Conservation (phyloP, 306 rosid species). For the Benincasa hispida region DNA sequence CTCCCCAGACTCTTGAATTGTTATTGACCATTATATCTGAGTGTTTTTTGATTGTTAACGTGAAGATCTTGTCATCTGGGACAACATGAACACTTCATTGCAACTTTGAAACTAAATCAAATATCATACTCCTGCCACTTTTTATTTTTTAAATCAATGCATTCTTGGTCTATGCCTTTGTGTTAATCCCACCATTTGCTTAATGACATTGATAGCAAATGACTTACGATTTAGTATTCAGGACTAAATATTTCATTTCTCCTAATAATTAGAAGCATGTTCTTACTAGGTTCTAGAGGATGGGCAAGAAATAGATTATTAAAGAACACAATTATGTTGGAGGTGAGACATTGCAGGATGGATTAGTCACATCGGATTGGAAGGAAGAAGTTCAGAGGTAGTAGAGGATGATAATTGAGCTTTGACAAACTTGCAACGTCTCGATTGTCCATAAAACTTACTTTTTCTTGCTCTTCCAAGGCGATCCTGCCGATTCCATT, state of each 20-base stretch:
- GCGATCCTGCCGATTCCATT: slow-evolving; percentile 82
- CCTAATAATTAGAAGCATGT: slow-evolving; percentile 2
- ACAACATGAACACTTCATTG: no score
- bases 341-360: slow-evolving; percentile 46
- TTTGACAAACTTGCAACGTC: slow-evolving; percentile 80
- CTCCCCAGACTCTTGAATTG: no score
- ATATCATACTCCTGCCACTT: background rate
- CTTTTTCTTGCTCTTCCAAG: slow-evolving; percentile 89
- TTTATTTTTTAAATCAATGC: background rate
- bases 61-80: no score
- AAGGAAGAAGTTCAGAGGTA: slow-evolving; percentile 63
- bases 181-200: background rate
- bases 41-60: no score
- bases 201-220: background rate
- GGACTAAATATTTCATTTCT: background rate
- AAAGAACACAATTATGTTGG: slow-evolving; percentile 45
- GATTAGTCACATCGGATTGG: slow-evolving; percentile 56
- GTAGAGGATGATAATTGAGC: slow-evolving; percentile 59
- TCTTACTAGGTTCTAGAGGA: slow-evolving; percentile 36
- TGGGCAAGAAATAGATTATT: slow-evolving; percentile 17
- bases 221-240: background rate
- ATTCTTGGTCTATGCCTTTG: background rate
- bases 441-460: slow-evolving; percentile 92
- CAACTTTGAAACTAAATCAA: background rate
- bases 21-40: no score